phyloP scores from a whole-genome alignment of 768 basidiomycete species.

The Termitomyces sp. region DNA sequence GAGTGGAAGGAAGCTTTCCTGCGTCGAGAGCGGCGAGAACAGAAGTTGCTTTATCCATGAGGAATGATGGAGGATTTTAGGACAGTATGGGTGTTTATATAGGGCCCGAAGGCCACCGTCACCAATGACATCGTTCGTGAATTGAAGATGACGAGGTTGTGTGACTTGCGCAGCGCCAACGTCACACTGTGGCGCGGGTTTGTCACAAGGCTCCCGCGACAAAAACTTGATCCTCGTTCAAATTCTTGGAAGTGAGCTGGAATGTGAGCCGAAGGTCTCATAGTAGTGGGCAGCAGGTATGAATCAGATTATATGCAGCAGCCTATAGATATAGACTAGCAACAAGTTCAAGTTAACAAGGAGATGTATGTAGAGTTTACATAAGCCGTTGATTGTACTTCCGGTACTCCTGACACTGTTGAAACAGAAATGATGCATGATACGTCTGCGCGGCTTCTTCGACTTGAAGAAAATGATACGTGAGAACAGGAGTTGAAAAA shows the following conservation, averaged over 20 bases:
- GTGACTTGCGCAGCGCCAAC: not conserved
- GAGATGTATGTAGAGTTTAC: too few relatives aligned
- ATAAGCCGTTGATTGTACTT: not conserved
- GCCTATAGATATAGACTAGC: too few relatives aligned
- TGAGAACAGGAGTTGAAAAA: not conserved
- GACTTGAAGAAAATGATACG: not conserved
- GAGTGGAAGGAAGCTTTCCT: constrained; percentile 64
- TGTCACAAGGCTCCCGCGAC: too few relatives aligned
- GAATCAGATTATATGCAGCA: too few relatives aligned
- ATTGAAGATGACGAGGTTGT: not conserved
- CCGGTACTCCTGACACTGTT: not conserved
- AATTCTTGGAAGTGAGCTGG: too few relatives aligned
- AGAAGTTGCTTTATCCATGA: constrained; percentile 63
- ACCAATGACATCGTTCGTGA: constrained; percentile 8
- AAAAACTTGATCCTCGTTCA: too few relatives aligned
- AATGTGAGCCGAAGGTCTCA: too few relatives aligned
- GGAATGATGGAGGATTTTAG: not conserved
- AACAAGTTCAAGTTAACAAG: too few relatives aligned
- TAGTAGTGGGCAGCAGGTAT: too few relatives aligned
- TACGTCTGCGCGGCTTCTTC: not conserved
- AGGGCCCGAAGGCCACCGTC: not conserved
- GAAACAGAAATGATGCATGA: not conserved
- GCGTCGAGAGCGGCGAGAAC: constrained; percentile 66
- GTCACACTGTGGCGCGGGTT: not conserved
- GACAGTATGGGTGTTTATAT: not conserved